These are phyloP conservation scores for Russula dissimulans DNA, from an alignment of 768 basidiomycete species.

Conservation along the genomic window DNA sequence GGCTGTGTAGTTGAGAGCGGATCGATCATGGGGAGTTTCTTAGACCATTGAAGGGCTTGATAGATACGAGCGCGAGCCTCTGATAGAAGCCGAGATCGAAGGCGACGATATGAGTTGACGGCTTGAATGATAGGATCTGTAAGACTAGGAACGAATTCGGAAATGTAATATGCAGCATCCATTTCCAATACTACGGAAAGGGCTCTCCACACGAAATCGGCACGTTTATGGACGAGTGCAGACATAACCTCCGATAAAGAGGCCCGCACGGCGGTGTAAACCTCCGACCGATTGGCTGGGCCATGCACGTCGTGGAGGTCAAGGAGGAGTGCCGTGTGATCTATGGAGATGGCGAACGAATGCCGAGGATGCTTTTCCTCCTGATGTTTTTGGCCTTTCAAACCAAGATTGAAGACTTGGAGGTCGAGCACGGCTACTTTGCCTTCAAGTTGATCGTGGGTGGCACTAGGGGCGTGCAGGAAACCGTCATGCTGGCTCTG, in stretches of 20 bases:
- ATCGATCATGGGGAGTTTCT: slow-evolving; percentile 47
- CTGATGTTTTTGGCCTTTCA: slow-evolving; percentile 8
- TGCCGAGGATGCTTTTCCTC: slow-evolving; percentile 4
- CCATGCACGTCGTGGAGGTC: neutral
- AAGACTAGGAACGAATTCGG: slow-evolving; percentile 2
- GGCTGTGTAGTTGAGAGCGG: slow-evolving; percentile 78
- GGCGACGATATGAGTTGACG: neutral
- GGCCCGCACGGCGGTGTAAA: neutral
- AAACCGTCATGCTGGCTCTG: neutral
- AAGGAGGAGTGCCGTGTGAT: neutral
- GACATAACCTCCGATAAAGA: slow-evolving; percentile 3
- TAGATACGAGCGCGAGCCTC: slow-evolving; percentile 25
- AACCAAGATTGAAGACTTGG: neutral
- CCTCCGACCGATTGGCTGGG: neutral
- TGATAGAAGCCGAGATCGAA: neutral
- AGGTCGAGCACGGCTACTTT: slow-evolving; percentile 11
- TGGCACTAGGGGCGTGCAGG: neutral
- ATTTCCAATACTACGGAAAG: slow-evolving; percentile 7
- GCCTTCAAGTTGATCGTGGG: neutral
- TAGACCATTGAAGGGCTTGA: slow-evolving; percentile 43
- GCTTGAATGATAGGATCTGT: neutral
- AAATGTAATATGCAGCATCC: slow-evolving; percentile 6
- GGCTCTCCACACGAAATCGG: slow-evolving; percentile 11
- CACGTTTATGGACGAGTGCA: slow-evolving; percentile 3
- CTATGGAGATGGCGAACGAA: slow-evolving; percentile 3